Conservation (phyloP, 2,329 filamentous ascomycete genomes). For the Coleophoma cylindrospora region DNA sequence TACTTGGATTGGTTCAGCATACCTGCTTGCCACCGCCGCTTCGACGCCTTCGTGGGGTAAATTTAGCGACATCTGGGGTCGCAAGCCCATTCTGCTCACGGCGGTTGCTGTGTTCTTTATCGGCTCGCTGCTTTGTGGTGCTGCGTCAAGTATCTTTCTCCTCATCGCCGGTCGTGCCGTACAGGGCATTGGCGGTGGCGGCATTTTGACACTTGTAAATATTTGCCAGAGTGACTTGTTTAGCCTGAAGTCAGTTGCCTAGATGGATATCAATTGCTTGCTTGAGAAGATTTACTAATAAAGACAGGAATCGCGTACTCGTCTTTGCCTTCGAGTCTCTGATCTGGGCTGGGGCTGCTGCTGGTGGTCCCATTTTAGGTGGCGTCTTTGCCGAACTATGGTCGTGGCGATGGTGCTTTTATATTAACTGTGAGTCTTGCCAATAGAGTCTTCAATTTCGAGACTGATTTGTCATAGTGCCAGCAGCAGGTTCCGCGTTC, state of each 20-base stretch:
- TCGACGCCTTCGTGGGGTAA: constrained; percentile 62
- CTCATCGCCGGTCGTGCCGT: constrained; percentile 41
- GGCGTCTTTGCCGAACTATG: constrained; percentile 60
- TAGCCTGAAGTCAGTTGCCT: constrained; percentile 28
- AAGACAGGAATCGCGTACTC: constrained; percentile 28
- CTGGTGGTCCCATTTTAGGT: constrained; percentile 59
- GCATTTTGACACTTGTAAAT: constrained; percentile 46
- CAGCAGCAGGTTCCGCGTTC: constrained; percentile 29
- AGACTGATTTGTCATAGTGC: constrained; percentile 5
- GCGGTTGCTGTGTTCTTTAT: constrained; percentile 45
- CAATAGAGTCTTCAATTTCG: neutral
- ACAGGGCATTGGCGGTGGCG: constrained; percentile 47
- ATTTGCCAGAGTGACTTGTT: constrained; percentile 51
- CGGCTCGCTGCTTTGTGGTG: constrained; percentile 43
- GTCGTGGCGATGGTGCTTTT: constrained; percentile 53
- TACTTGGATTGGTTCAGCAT: constrained; percentile 73
- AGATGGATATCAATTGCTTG: neutral
- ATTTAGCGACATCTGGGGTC: constrained; percentile 52
- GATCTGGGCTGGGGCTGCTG: constrained; percentile 61
- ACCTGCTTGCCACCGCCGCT: constrained; percentile 66
- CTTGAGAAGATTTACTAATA: neutral
- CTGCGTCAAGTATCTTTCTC: constrained; percentile 38
- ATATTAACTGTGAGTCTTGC: constrained; percentile 14
- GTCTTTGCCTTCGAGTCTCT: constrained; percentile 62
- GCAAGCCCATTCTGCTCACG: constrained; percentile 45